These are phyloP conservation scores for Hypomontagnella submonticulosa DNA, from an alignment of 495 filamentous ascomycete species.

Conservation along the genomic window DNA sequence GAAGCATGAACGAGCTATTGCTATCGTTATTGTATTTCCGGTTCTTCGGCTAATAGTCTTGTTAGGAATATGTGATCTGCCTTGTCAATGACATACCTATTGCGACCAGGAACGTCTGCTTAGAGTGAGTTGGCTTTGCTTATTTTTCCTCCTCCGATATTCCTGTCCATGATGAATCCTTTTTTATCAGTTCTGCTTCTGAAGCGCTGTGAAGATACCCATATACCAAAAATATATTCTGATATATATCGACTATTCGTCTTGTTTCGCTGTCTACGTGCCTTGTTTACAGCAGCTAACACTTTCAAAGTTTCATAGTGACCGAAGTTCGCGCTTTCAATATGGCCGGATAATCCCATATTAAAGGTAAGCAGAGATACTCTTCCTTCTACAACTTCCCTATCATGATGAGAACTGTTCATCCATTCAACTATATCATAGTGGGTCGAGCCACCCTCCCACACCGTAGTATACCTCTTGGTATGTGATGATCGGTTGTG, in stretches of 20 bases:
- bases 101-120: slow-evolving; percentile 9
- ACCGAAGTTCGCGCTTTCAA: background rate
- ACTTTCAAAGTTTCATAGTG: slow-evolving; percentile 15
- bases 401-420: slow-evolving; percentile 94
- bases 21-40: slow-evolving; percentile 28
- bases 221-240: slow-evolving; percentile 79
- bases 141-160: background rate
- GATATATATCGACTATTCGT: slow-evolving; percentile 42
- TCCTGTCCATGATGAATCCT: slow-evolving; percentile 76
- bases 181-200: slow-evolving; percentile 95
- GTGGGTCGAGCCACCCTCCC: slow-evolving; percentile 79
- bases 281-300: slow-evolving; percentile 31
- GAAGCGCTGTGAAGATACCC: slow-evolving; percentile 83
- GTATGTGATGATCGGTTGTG: slow-evolving; percentile 87
- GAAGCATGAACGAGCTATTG: slow-evolving; percentile 60
- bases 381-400: slow-evolving; percentile 25
- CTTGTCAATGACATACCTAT: background rate
- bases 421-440: slow-evolving; percentile 98
- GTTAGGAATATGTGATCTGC: slow-evolving; percentile 5
- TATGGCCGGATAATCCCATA: background rate
- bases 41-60: slow-evolving; percentile 35
- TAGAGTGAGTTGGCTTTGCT: slow-evolving; percentile 33
- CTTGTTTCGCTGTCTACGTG: slow-evolving; percentile 28
- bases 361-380: slow-evolving; percentile 28
- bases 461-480: slow-evolving; percentile 71